Percentiles rank a stretch among this genome's conserved stretches.
Evolutionary conservation across 768 basidiomycete species (phyloP).

Genomic region (Amanita subjunquillea): DNA sequence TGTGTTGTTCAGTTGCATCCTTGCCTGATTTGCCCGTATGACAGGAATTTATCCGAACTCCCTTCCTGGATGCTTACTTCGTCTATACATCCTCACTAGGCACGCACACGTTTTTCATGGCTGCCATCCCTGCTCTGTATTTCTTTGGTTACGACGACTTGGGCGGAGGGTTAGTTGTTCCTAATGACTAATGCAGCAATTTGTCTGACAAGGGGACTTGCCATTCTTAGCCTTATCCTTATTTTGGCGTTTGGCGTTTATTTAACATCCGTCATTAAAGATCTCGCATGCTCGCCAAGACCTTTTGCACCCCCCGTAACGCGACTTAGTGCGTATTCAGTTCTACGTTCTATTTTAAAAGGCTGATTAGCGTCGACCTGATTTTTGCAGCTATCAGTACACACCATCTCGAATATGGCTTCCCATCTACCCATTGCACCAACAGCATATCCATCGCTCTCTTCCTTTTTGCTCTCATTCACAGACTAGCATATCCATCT

Average conservation of each 20-base stretch:
- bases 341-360: neutral
- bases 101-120: slow-evolving; percentile 93
- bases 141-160: slow-evolving; percentile 76
- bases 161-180: slow-evolving; percentile 56
- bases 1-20: neutral
- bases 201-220: neutral
- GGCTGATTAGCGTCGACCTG: neutral
- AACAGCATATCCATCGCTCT: slow-evolving; percentile 86
- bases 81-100: slow-evolving; percentile 73
- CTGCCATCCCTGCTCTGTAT: slow-evolving; percentile 72
- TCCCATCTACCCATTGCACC: slow-evolving; percentile 92
- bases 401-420: slow-evolving; percentile 88
- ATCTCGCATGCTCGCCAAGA: slow-evolving; percentile 81
- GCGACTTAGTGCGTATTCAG: slow-evolving; percentile 59
- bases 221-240: slow-evolving; percentile 12
- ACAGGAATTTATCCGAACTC: slow-evolving; percentile 45
- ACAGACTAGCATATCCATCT: slow-evolving; percentile 33
- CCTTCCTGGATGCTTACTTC: slow-evolving; percentile 73
- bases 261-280: slow-evolving; percentile 79
- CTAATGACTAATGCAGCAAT: neutral
- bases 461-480: slow-evolving; percentile 55
- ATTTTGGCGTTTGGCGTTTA: slow-evolving; percentile 78
- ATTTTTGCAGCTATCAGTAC: slow-evolving; percentile 52
- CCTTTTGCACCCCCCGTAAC: slow-evolving; percentile 88
- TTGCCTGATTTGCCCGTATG: neutral